A percentile compares a stretch with the other conserved stretches of the same genome.
Evolutionary conservation across 2,329 filamentous ascomycete species (phyloP).

Genomic region (Aspergillus spinulosporus): DNA sequence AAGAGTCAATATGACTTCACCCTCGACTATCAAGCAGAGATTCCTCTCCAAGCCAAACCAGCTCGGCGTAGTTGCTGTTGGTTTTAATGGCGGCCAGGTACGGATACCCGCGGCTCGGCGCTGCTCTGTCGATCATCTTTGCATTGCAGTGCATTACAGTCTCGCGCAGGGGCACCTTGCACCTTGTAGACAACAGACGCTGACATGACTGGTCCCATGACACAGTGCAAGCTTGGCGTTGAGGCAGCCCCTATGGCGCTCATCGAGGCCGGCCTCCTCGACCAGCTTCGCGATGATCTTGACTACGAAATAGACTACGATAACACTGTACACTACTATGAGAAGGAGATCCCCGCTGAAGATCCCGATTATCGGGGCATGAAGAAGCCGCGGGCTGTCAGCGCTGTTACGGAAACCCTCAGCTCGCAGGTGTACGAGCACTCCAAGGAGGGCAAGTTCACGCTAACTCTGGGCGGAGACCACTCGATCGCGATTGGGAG

Average conservation of each 20-base stretch:
- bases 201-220: not conserved
- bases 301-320: conserved; percentile 88
- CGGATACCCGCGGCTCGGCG: conserved; percentile 26
- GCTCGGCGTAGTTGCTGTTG: conserved; percentile 88
- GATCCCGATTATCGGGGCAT: conserved; percentile 86
- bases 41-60: conserved; percentile 80
- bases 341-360: conserved; percentile 64
- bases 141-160: conserved; percentile 3
- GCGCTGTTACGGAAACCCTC: conserved; percentile 77
- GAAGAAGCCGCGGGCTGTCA: conserved; percentile 89
- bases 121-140: conserved; percentile 14
- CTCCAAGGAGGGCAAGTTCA: conserved; percentile 77
- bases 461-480: conserved; percentile 91
- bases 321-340: conserved; percentile 76
- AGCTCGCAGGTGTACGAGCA: conserved; percentile 84
- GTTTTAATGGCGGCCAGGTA: conserved; percentile 96
- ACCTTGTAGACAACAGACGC: not conserved
- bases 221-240: conserved; percentile 82
- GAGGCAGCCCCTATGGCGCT: conserved; percentile 87
- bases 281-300: conserved; percentile 79
- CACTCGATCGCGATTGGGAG: conserved; percentile 96
- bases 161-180: not conserved
- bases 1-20: conserved; percentile 50
- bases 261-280: conserved; percentile 82
- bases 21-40: conserved; percentile 63